phyloP scores from a whole-genome alignment of 805 yeast species.

The Suhomyces vadensis region DNA sequence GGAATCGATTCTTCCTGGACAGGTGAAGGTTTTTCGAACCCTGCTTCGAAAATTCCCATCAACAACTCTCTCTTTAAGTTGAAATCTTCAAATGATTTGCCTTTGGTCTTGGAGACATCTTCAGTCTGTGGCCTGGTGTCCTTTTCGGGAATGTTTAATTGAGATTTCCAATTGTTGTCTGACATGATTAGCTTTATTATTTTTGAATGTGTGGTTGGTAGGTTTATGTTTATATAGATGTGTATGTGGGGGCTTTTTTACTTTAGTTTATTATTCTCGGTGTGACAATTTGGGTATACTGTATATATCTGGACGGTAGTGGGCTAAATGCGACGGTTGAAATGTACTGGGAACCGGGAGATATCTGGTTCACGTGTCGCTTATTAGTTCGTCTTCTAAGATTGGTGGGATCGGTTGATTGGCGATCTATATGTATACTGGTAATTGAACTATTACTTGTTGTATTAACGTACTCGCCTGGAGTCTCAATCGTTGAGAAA shows the following conservation, averaged over 20 bases:
- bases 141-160: constrained; percentile 73
- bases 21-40: constrained; percentile 97
- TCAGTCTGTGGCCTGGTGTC: constrained; percentile 97
- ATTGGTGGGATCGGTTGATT: no score
- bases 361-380: no score
- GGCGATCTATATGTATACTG: not conserved
- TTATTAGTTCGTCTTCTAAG: no score
- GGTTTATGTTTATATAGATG: no score
- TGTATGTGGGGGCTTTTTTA: no score
- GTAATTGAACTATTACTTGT: not conserved
- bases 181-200: constrained; percentile 1
- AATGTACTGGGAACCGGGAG: no score
- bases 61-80: constrained; percentile 86
- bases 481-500: constrained; percentile 1
- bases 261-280: no score
- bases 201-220: not conserved
- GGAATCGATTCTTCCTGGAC: constrained; percentile 98
- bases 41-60: constrained; percentile 99
- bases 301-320: no score
- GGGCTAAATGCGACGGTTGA: no score
- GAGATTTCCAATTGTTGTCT: constrained; percentile 59
- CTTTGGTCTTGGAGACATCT: constrained; percentile 90
- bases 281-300: not conserved
- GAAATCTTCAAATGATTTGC: constrained; percentile 89
- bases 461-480: not conserved